Base-by-base conservation (phyloP, 257 asterid species). In the Jaltomata sinuosa region DNA sequence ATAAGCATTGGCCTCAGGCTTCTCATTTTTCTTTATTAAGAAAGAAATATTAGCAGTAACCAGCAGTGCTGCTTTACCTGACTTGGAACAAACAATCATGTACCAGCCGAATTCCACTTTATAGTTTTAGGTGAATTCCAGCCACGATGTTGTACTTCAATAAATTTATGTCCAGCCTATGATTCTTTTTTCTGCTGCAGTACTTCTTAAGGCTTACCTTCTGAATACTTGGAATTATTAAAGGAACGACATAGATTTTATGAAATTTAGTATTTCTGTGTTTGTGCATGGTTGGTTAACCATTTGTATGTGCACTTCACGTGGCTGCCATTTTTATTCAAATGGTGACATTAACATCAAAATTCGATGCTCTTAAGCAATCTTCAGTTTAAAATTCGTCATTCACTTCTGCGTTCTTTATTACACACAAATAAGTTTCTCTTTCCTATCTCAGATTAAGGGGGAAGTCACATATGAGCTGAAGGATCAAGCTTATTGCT, bases 401-500 rank as follows among this genome's bases (percentile, higher is more conserved):
- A 29, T 79, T 86, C 34, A 64, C 81, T 52, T 36, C 71, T 79
- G 18, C 15, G 54, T n/a, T 11, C 80, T 22, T 80, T 15, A 42
- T 45, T 49, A 9, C 49, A 47, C 68, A 45, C 31, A 49, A 77
- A 25, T 29, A 27, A 40, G 16, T 16, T 72, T 85, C 49, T 62
- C 62, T 86, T 83, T 61, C 76, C 87, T 82, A 84, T 87, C 83
- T 84, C 89, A 96, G 99, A 77, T 91, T 83, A 94, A 92, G 90
- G 95, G 97, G 87, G 99, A 96, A 88, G 89, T 96, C 81, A 88
- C 97, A 29, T 96, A 93, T 80, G 98, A 96, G 84, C 83, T 96
- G 90, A 94, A 94, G 93, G 99, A 96, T 90, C 97, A 90, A 54
- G 99, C 99, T 80, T 92, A 89, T 80, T 93, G 98, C 84, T 96